Evolutionary conservation across 148 eudicot species (phyloP), one percentile per base, ranked within the genome.

Genomic region (Simmondsia chinensis): DNA sequence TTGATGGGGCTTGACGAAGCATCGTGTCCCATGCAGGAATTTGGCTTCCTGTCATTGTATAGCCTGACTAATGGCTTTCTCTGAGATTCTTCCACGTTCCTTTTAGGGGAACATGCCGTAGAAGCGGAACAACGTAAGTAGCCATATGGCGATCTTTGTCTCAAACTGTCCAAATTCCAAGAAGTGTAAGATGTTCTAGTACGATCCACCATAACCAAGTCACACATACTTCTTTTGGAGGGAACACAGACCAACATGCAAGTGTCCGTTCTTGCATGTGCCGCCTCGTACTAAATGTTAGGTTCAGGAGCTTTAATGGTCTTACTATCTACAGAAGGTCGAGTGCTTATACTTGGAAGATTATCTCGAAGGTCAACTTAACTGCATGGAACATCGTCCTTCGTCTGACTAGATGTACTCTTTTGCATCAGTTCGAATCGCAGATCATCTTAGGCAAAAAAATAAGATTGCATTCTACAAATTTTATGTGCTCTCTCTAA

Each of bases 351-450:
- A 21, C 59, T 49, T 32, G 75, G 81, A 24, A 84, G 71, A 15
- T 59, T 75, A 49, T 76, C 71, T 6, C 93, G 77, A 50, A 78
- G 93, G 40, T 89, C 93, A 54, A 54, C 11, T 11, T 45, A 59
- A 50, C 65, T 56, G 52, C 43, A 52, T 11, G 50, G 67, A 54
- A 53, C 60, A 27, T 60, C 45, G 16, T 59, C 65, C 51, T 51
- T 65, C 38, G 43, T 59, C 33, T 46, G 54, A 19, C 31, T 50
- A 33, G 6, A 21, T 32, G 16, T 47, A 43, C 42, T 72, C 61
- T 79, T 80, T 45, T 50, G 71, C 78, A 76, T 54, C 35, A 89
- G 77, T 71, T 84, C 84, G 68, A 58, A 73, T 23, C 95, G 83
- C 13, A 89, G 93, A 56, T 89, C 97, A 63, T 60, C 64, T 61